Conservation (phyloP, 139 green algal genomes). For the Pedinophyceae sp. region DNA sequence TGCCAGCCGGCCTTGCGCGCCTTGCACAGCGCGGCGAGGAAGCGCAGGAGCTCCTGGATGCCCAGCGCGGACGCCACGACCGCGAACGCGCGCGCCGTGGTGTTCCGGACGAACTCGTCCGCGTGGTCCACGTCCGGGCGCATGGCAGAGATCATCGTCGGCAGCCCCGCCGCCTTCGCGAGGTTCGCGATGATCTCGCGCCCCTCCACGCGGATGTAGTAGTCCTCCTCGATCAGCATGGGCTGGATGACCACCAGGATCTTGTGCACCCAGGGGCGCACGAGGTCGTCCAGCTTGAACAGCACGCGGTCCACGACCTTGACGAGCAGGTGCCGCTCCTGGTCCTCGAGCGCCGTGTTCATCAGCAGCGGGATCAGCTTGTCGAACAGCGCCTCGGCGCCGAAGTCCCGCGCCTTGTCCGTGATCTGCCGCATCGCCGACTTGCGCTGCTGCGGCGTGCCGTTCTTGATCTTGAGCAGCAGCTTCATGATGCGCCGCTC, state of each 20-base stretch:
- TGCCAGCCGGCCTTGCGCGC: conserved; percentile 78
- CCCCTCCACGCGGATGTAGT: conserved; percentile 91
- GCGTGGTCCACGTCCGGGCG: conserved; percentile 98
- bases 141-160: conserved; percentile 97
- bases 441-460: conserved; percentile 94
- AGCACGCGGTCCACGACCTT: conserved; percentile 90
- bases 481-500: conserved; percentile 98
- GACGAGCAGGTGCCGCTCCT: conserved; percentile 92
- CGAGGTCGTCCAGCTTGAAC: conserved; percentile 96
- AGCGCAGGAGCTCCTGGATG: conserved; percentile 91
- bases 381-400: conserved; percentile 89
- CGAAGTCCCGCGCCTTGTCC: conserved; percentile 93
- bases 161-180: conserved; percentile 78
- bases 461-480: conserved; percentile 98
- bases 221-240: conserved; percentile 99
- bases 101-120: conserved; percentile 95
- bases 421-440: conserved; percentile 85
- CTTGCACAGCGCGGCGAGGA: conserved; percentile 96
- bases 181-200: conserved; percentile 99
- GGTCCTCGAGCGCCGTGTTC: conserved; percentile 93
- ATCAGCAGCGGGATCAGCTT: conserved; percentile 98
- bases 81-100: conserved; percentile 73
- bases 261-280: conserved; percentile 97
- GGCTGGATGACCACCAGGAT: conserved; percentile 99
- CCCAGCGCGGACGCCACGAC: conserved; percentile 88